phyloP scores from a whole-genome alignment of 116 monocot species.

The Papilionanthe hybrid region DNA sequence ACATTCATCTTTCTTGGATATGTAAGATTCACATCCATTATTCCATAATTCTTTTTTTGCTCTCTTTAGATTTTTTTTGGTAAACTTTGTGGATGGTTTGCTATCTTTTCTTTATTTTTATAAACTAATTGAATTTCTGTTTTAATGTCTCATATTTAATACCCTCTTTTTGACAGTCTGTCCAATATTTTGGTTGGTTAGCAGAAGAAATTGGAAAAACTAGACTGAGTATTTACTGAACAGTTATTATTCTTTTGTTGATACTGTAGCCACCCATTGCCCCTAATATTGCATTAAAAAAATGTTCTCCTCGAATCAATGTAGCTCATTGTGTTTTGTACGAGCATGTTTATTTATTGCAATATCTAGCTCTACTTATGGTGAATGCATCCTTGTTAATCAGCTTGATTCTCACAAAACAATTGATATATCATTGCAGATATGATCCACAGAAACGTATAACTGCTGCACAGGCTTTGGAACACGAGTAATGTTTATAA shows the following conservation, averaged over 20 bases:
- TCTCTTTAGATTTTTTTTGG: not conserved
- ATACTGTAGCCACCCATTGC: not conserved
- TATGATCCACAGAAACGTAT: constrained; percentile 89
- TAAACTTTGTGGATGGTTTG: not conserved
- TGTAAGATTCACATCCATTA: not conserved
- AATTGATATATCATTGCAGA: constrained; percentile 36
- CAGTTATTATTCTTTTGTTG: not conserved
- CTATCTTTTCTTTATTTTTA: not conserved
- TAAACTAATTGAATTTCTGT: not conserved
- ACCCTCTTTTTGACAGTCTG: not conserved
- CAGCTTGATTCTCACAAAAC: constrained; percentile 6
- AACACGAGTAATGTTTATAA: constrained; percentile 75
- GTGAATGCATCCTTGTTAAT: not conserved
- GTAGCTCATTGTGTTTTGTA: not conserved
- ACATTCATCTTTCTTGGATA: not conserved
- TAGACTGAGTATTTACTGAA: not conserved
- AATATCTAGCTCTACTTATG: not conserved
- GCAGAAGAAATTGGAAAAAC: not conserved
- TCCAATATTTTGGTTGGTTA: not conserved
- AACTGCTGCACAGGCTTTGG: constrained; percentile 87
- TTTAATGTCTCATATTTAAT: not conserved
- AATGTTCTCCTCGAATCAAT: constrained; percentile 2
- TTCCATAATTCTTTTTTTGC: not conserved
- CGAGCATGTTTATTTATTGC: not conserved
- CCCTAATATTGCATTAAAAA: not conserved